Conservation (phyloP, 805 yeast genomes). For the Candida awuae region DNA sequence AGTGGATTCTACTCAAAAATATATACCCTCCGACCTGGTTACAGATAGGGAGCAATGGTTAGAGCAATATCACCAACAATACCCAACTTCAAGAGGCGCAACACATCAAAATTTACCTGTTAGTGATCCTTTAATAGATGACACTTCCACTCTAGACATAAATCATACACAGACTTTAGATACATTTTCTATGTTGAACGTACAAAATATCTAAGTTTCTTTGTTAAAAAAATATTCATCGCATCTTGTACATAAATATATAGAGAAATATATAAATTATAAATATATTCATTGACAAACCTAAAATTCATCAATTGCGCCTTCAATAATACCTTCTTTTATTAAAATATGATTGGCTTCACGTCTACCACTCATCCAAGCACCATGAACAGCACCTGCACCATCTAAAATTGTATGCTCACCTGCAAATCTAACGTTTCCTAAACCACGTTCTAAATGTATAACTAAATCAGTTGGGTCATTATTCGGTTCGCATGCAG, state of each 20-base stretch:
- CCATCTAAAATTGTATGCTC: constrained; percentile 85
- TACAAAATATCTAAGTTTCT: too few relatives aligned
- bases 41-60: constrained; percentile 4
- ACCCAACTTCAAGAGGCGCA: too few relatives aligned
- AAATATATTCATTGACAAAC: too few relatives aligned
- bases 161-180: too few relatives aligned
- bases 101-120: too few relatives aligned
- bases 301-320: constrained; percentile 33
- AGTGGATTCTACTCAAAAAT: neutral
- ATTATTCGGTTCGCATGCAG: constrained; percentile 61
- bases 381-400: constrained; percentile 89
- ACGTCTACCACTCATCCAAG: constrained; percentile 59
- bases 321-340: constrained; percentile 17
- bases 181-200: too few relatives aligned
- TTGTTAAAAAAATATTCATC: too few relatives aligned
- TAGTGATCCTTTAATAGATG: too few relatives aligned
- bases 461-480: constrained; percentile 57
- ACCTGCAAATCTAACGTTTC: constrained; percentile 73
- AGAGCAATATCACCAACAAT: too few relatives aligned
- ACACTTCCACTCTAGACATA: too few relatives aligned
- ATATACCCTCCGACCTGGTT: neutral
- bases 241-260: neutral
- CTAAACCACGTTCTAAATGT: constrained; percentile 54
- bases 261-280: neutral
- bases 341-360: constrained; percentile 23